Percentiles rank a stretch among this genome's conserved stretches.
phyloP scores from a whole-genome alignment of 2,329 filamentous ascomycete genomes.

The Sporothrix mexicana region DNA sequence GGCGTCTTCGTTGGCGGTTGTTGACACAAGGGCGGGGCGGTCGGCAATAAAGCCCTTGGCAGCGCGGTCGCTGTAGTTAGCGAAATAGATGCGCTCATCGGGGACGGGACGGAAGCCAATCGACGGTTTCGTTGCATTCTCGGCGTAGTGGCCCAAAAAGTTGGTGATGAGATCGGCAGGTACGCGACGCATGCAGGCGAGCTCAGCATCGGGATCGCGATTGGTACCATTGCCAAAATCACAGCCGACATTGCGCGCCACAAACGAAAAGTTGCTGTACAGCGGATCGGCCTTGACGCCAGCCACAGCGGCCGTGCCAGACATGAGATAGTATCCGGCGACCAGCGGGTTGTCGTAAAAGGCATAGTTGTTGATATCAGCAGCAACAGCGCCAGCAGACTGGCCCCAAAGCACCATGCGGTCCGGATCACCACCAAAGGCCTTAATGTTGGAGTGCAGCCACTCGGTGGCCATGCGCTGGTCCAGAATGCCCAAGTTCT shows the following conservation, averaged over 20 bases:
- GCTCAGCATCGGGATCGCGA: conserved; percentile 23
- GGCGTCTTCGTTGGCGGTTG: neutral
- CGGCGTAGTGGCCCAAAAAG: neutral
- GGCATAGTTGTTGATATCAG: conserved; percentile 52
- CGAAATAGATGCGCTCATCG: conserved; percentile 44
- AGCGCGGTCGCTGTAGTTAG: conserved; percentile 42
- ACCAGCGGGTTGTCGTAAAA: conserved; percentile 55
- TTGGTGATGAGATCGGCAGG: conserved; percentile 1
- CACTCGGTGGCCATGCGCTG: conserved; percentile 58
- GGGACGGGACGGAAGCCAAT: conserved; percentile 41
- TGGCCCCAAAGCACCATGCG: conserved; percentile 55
- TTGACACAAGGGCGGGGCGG: neutral
- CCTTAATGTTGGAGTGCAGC: conserved; percentile 54
- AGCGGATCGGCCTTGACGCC: conserved; percentile 40
- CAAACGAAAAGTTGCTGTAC: conserved; percentile 47
- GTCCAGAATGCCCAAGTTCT: conserved; percentile 57
- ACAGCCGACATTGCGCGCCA: conserved; percentile 46
- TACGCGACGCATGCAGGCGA: neutral
- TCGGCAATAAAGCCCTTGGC: conserved; percentile 29
- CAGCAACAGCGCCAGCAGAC: conserved; percentile 52
- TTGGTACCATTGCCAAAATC: conserved; percentile 37
- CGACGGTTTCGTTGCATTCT: conserved; percentile 38
- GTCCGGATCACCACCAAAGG: conserved; percentile 54
- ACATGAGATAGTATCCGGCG: conserved; percentile 50
- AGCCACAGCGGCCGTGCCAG: conserved; percentile 47